Evolutionary conservation across 208 protist genomes (phyloP), one percentile per base, ranked within the genome.

Genomic region (Crithidia fasciculata): DNA sequence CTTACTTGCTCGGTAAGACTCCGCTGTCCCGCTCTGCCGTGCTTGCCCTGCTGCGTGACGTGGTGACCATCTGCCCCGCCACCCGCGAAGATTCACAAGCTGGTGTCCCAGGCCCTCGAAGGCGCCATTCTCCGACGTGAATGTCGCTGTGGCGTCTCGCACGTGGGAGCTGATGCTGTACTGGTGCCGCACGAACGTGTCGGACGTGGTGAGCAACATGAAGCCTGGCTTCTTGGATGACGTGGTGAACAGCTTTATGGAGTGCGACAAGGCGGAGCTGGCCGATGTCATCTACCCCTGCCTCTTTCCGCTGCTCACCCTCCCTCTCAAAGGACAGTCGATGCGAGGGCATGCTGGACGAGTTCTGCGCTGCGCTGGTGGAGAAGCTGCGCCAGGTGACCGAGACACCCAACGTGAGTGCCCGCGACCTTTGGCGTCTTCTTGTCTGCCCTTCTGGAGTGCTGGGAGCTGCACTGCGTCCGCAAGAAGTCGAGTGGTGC

Each of bases 401-500:
- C 40, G 82, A 95, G 16, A 88, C 86, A 8, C 85, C 87, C 2
- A 92, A 90, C 68, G 76, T 89, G 8, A 88, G 78, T 40, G 80
- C 83, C 16, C 69, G 72, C 49, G 92, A 95, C 69, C 72, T 94
- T n/a, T 43, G 59, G 65, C 15, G 75, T 92, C n/a, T 81, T 94
- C n/a, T 60, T 92, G 10, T 72, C 57, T 3, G 81, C 93, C 2
- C 61, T 91, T 37, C 65, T 94, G 69, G 81, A 91, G 82, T 84
- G 82, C 53, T 97, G 93, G 93, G 89, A 94, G 77, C 85, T 97
- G 56, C 85, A 92, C 44, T 93, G 89, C 49, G 77, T 97, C 40
- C 93, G 93, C 54, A 78, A 84, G 62, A 83, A 76, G 61, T 75
- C 63, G 39, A 82, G 39, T 28, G 80, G 65, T 8, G 62, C 18